phyloP scores from a whole-genome alignment of 805 yeast species.

The Ogataea saltuana region DNA sequence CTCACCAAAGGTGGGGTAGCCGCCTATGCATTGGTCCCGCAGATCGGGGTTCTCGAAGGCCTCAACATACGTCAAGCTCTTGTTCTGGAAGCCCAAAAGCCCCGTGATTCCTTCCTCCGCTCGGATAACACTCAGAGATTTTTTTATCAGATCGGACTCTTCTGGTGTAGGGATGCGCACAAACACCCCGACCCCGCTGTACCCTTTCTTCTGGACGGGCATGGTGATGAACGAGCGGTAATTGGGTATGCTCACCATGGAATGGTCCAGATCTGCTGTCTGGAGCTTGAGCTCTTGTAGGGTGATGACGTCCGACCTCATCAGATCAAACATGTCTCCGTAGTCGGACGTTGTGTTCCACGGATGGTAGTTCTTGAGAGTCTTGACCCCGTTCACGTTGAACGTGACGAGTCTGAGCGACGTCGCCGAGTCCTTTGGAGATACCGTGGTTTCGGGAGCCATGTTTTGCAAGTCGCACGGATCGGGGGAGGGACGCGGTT shows the following conservation, averaged over 20 bases:
- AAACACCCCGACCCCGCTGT: constrained; percentile 90
- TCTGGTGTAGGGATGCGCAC: constrained; percentile 50
- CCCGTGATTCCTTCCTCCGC: constrained; percentile 97
- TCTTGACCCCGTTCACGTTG: constrained; percentile 83
- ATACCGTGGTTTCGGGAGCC: constrained; percentile 11
- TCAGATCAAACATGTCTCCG: constrained; percentile 47
- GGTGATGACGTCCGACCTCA: constrained; percentile 76
- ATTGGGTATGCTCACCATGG: constrained; percentile 46
- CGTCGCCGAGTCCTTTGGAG: constrained; percentile 14
- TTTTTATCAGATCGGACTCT: constrained; percentile 41
- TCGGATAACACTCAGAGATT: constrained; percentile 53
- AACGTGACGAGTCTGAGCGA: constrained; percentile 46
- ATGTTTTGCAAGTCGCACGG: no score
- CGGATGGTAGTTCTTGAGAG: constrained; percentile 79
- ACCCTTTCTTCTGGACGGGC: constrained; percentile 73
- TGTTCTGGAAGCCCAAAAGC: constrained; percentile 33
- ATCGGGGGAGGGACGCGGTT: no score
- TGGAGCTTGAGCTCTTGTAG: constrained; percentile 84
- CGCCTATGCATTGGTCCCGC: constrained; percentile 56
- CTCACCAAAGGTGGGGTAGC: constrained; percentile 53
- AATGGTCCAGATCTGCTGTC: constrained; percentile 42
- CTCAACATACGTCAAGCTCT: constrained; percentile 30
- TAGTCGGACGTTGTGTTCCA: constrained; percentile 59
- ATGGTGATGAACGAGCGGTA: constrained; percentile 68
- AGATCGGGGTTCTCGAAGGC: constrained; percentile 18